Evolutionary conservation across 768 basidiomycete species (phyloP).

Genomic region (Pulveroboletus sp.): DNA sequence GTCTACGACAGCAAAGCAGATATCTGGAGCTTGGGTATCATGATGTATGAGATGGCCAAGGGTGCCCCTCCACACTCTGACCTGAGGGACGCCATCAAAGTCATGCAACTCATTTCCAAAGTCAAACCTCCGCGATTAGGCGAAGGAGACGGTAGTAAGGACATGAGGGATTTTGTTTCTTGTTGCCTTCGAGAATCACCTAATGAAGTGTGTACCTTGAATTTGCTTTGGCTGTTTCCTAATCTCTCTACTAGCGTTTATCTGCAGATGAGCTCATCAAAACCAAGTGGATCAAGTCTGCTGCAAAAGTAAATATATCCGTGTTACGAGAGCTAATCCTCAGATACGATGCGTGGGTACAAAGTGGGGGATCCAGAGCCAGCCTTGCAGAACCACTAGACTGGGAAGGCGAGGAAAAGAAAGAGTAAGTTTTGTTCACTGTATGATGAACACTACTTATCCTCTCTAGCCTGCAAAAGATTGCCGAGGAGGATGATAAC

Average conservation of each 20-base stretch:
- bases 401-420: slow-evolving; percentile 70
- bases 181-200: slow-evolving; percentile 82
- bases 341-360: slow-evolving; percentile 71
- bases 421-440: slow-evolving; percentile 35
- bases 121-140: slow-evolving; percentile 76
- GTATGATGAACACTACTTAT: slow-evolving; percentile 6
- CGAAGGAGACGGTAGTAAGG: slow-evolving; percentile 77
- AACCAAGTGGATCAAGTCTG: slow-evolving; percentile 85
- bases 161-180: slow-evolving; percentile 86
- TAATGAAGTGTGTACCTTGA: slow-evolving; percentile 53
- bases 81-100: slow-evolving; percentile 74
- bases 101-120: slow-evolving; percentile 87
- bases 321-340: slow-evolving; percentile 78
- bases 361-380: slow-evolving; percentile 67
- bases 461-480: slow-evolving; percentile 17
- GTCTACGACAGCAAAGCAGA: slow-evolving; percentile 97
- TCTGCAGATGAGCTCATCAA: slow-evolving; percentile 87
- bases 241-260: slow-evolving; percentile 54
- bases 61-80: slow-evolving; percentile 94
- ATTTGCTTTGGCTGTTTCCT: not conserved
- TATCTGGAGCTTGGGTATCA: slow-evolving; percentile 97
- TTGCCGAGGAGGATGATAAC: slow-evolving; percentile 32
- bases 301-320: slow-evolving; percentile 63
- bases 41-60: slow-evolving; percentile 94
- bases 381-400: slow-evolving; percentile 70